Evolutionary conservation across 805 yeast species (phyloP).

Genomic region (Starmerella bombi): DNA sequence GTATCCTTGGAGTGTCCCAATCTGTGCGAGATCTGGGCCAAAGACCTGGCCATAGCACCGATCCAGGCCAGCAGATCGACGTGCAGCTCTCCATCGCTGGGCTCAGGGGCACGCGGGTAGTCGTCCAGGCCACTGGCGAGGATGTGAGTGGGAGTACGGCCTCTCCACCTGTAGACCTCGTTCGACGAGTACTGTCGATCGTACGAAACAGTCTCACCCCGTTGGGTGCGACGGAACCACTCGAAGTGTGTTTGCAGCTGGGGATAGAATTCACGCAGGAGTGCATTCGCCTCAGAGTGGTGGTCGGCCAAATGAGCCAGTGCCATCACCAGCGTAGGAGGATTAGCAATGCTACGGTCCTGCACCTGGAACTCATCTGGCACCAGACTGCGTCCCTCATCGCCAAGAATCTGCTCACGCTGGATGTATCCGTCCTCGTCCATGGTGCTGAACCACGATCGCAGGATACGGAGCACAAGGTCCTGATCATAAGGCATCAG

Average conservation of each 20-base stretch:
- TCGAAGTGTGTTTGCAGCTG: constrained; percentile 61
- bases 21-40: constrained; percentile 56
- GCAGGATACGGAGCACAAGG: constrained; percentile 60
- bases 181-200: constrained; percentile 41
- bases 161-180: constrained; percentile 87
- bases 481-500: constrained; percentile 73
- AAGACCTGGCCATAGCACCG: constrained; percentile 78
- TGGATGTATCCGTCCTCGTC: constrained; percentile 96
- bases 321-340: constrained; percentile 75
- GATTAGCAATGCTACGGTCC: constrained; percentile 82
- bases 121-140: constrained; percentile 92
- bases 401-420: constrained; percentile 85
- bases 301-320: constrained; percentile 36
- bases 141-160: constrained; percentile 73
- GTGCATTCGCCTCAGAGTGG: constrained; percentile 2
- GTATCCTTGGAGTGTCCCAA: constrained; percentile 50
- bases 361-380: constrained; percentile 75
- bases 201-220: constrained; percentile 59
- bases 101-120: constrained; percentile 72
- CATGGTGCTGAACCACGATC: constrained; percentile 76
- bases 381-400: constrained; percentile 77
- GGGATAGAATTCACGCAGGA: constrained; percentile 51
- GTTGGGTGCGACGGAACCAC: constrained; percentile 74
- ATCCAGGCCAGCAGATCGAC: constrained; percentile 88
- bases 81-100: constrained; percentile 79